phyloP scores from a whole-genome alignment of 2,329 filamentous ascomycete genomes.

The Fusarium oligoseptatum region DNA sequence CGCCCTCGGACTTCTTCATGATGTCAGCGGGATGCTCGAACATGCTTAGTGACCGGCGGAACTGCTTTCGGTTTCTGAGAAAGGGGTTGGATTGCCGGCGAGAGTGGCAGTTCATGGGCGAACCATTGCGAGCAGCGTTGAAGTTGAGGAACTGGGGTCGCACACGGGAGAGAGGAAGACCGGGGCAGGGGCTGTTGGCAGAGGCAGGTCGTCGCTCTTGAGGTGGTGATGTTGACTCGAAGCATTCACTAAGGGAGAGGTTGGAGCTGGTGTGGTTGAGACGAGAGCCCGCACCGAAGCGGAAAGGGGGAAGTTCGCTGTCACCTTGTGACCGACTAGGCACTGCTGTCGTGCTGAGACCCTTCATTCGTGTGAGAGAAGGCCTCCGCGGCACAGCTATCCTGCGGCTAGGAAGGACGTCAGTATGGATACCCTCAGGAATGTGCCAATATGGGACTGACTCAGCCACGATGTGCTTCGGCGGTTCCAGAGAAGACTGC shows the following conservation, averaged over 20 bases:
- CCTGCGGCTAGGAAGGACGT: constrained; percentile 65
- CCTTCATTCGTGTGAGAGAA: constrained; percentile 80
- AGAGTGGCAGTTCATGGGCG: constrained; percentile 77
- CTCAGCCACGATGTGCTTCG: constrained; percentile 65
- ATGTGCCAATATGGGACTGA: constrained; percentile 55
- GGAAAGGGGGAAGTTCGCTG: constrained; percentile 78
- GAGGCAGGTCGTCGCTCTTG: constrained; percentile 75
- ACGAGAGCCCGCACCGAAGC: constrained; percentile 69
- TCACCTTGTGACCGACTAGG: constrained; percentile 72
- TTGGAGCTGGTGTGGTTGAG: constrained; percentile 49
- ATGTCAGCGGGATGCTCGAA: constrained; percentile 93
- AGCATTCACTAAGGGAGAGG: constrained; percentile 83
- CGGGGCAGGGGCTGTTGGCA: constrained; percentile 69
- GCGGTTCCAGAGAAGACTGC: constrained; percentile 61
- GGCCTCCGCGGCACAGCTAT: constrained; percentile 80
- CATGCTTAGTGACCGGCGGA: constrained; percentile 95
- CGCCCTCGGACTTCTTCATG: constrained; percentile 78
- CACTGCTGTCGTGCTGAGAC: constrained; percentile 76
- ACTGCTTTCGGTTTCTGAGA: constrained; percentile 85
- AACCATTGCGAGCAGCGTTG: constrained; percentile 74
- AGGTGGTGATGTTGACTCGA: constrained; percentile 79
- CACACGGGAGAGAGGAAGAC: constrained; percentile 70
- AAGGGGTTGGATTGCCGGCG: constrained; percentile 81
- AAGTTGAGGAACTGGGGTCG: constrained; percentile 75
- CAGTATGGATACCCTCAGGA: constrained; percentile 37